Evolutionary conservation across 306 rosid species (phyloP).

Genomic region (Vigna trinervia): DNA sequence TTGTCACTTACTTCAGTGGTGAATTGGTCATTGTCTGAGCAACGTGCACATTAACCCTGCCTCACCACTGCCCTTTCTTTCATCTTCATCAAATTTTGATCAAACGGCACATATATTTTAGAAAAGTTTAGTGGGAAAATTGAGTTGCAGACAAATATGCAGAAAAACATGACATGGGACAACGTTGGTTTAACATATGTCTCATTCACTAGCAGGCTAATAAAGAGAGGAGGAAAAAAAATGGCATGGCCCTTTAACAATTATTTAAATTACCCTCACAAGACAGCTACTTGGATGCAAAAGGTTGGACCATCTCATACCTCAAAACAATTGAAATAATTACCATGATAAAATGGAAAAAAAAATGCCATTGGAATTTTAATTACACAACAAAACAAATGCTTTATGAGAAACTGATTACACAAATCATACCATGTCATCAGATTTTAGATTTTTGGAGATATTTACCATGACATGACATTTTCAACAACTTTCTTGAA

Average conservation of each 20-base stretch:
- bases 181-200: conserved; percentile 47
- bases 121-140: conserved; percentile 32
- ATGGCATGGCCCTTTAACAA: conserved; percentile 13
- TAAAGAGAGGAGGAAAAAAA: conserved; percentile 33
- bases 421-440: not conserved
- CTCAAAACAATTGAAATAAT: conserved; percentile 42
- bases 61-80: conserved; percentile 24
- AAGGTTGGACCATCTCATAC: conserved; percentile 50
- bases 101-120: conserved; percentile 22
- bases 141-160: conserved; percentile 14
- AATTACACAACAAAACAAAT: conserved; percentile 2
- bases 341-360: conserved; percentile 40
- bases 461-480: not conserved
- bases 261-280: conserved; percentile 49
- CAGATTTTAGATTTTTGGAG: not conserved
- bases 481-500: not conserved
- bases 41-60: conserved; percentile 31
- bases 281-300: conserved; percentile 50
- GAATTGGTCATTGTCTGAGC: not conserved
- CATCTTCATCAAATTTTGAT: conserved; percentile 26
- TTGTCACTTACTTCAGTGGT: conserved; percentile 54
- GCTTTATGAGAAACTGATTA: not conserved
- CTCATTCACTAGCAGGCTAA: conserved; percentile 47
- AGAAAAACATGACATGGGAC: conserved; percentile 45
- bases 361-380: conserved; percentile 15